These are phyloP conservation scores for Nannizziopsis barbatae DNA, from an alignment of 2,329 filamentous ascomycete species.

Conservation along the genomic window DNA sequence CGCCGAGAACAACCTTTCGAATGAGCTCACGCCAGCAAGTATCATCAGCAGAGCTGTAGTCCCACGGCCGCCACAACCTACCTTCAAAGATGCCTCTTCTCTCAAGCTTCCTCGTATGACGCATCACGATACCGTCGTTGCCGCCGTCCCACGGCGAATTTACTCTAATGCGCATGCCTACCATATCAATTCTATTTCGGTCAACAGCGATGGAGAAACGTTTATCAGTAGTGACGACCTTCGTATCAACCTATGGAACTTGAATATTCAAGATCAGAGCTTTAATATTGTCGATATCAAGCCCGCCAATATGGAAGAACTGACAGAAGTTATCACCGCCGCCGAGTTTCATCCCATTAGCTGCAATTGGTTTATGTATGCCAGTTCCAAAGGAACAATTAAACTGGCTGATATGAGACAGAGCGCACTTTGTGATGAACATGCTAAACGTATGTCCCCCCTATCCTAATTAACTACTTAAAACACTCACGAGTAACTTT, in stretches of 20 bases:
- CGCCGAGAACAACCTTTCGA: constrained; percentile 94
- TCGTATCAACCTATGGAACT: constrained; percentile 95
- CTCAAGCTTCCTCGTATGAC: constrained; percentile 92
- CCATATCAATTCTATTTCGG: constrained; percentile 99
- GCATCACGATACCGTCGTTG: constrained; percentile 96
- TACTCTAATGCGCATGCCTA: constrained; percentile 98
- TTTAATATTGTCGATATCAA: constrained; percentile 99
- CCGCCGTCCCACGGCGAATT: constrained; percentile 85
- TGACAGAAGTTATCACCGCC: constrained; percentile 96
- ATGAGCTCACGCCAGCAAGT: constrained; percentile 72
- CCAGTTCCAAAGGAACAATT: constrained; percentile 96
- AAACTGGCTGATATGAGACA: constrained; percentile 98
- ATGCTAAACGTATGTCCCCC: constrained; percentile 67
- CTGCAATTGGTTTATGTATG: constrained; percentile 99
- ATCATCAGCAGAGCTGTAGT: constrained; percentile 65
- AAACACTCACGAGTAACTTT: neutral
- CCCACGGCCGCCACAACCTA: constrained; percentile 57
- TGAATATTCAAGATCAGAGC: constrained; percentile 98
- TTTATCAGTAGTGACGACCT: constrained; percentile 98
- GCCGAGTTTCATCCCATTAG: constrained; percentile 94
- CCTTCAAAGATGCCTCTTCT: constrained; percentile 70
- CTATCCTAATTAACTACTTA: neutral
- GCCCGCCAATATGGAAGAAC: constrained; percentile 98
- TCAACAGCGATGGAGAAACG: constrained; percentile 97
- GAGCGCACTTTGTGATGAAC: constrained; percentile 88